These are phyloP conservation scores for Plasmodium coatneyi DNA, from an alignment of 169 alveolate genomes.

Conservation along the genomic window DNA sequence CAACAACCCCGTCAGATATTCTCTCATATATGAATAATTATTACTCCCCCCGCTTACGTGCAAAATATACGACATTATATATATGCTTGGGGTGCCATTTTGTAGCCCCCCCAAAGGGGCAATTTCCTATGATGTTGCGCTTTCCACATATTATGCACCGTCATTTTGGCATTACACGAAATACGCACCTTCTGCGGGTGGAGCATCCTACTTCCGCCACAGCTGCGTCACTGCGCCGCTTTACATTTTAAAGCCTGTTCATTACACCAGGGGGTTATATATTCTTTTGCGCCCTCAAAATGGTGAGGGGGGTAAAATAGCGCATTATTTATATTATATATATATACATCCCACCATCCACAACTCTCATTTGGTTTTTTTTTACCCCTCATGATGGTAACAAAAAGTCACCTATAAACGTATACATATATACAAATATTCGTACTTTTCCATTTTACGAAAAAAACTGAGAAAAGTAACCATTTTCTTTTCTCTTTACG, in stretches of 20 bases:
- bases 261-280: neutral
- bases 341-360: neutral
- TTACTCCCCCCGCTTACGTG: neutral
- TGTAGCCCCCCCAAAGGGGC: neutral
- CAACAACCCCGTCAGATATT: neutral
- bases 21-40: neutral
- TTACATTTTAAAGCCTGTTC: neutral
- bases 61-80: neutral
- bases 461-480: neutral
- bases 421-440: constrained; percentile 5
- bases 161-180: neutral
- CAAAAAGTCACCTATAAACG: neutral
- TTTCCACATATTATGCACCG: neutral
- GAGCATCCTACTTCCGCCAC: neutral
- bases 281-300: neutral
- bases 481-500: neutral
- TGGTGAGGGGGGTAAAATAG: neutral
- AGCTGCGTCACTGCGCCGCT: neutral
- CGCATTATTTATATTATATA: neutral
- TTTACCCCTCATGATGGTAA: neutral
- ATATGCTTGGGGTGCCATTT: neutral
- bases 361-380: neutral
- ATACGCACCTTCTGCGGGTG: neutral
- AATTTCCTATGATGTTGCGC: neutral
- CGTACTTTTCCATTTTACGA: neutral